phyloP scores from a whole-genome alignment of 2,329 filamentous ascomycete species.

The Fusarium sp. region DNA sequence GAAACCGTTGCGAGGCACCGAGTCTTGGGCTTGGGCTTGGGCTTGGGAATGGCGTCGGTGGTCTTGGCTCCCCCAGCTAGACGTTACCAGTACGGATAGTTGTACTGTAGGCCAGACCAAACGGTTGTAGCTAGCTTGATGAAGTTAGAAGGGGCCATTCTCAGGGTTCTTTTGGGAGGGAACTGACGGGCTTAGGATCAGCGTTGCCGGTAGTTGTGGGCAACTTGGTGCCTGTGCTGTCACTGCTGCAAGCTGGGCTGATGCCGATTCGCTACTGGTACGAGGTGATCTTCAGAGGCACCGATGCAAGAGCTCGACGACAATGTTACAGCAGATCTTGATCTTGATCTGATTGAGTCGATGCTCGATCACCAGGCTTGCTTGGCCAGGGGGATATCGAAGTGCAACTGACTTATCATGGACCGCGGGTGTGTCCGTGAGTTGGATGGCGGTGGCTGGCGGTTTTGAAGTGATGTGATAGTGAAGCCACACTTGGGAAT shows the following conservation, averaged over 20 bases:
- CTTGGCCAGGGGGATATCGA: background rate
- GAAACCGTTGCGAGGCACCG: slow-evolving; percentile 16
- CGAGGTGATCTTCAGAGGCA: background rate
- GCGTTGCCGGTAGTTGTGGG: slow-evolving; percentile 6
- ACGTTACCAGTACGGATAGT: background rate
- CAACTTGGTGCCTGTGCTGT: slow-evolving; percentile 18
- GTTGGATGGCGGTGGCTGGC: background rate
- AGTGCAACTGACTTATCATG: background rate
- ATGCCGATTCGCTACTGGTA: slow-evolving; percentile 26
- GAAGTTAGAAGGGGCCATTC: slow-evolving; percentile 5
- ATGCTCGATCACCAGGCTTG: background rate
- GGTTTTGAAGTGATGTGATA: background rate
- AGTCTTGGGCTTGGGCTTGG: background rate
- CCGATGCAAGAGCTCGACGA: background rate
- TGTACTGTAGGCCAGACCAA: slow-evolving; percentile 8
- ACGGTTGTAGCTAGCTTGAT: slow-evolving; percentile 16
- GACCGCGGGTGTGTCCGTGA: background rate
- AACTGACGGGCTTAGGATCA: slow-evolving; percentile 6
- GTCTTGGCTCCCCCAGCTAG: background rate
- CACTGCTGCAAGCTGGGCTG: slow-evolving; percentile 6
- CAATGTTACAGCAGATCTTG: background rate
- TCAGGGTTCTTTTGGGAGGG: slow-evolving; percentile 23
- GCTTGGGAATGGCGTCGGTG: background rate
- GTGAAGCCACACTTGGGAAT: background rate
- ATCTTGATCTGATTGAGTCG: background rate